Evolutionary conservation across 768 basidiomycete species (phyloP).

Genomic region (Trametes gibbosa): DNA sequence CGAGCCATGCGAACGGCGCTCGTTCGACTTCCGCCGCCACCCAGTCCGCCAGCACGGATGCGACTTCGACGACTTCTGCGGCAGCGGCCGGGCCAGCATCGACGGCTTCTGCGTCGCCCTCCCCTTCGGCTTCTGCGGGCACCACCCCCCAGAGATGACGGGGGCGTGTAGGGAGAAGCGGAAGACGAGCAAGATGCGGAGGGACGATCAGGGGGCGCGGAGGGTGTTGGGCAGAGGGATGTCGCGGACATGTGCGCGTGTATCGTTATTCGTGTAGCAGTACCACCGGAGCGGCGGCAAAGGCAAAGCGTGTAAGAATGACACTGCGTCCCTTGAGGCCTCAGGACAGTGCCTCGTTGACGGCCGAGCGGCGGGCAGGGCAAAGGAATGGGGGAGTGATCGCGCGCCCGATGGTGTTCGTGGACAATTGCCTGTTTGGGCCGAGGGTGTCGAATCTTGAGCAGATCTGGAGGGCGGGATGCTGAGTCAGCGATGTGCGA

Average conservation of each 20-base stretch:
- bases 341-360: neutral
- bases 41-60: neutral
- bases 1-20: neutral
- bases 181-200: conserved; percentile 1
- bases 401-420: conserved; percentile 5
- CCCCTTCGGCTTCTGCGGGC: neutral
- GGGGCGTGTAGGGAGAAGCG: neutral
- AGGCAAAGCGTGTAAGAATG: conserved; percentile 10
- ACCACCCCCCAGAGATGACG: neutral
- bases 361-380: conserved; percentile 5
- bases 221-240: neutral
- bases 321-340: neutral
- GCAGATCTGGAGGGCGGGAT: neutral
- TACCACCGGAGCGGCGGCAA: conserved; percentile 6
- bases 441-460: conserved; percentile 8
- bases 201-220: conserved; percentile 11
- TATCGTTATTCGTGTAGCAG: conserved; percentile 19
- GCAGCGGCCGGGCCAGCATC: neutral
- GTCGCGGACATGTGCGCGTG: conserved; percentile 1
- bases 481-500: conserved; percentile 3
- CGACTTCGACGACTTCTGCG: neutral
- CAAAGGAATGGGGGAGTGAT: conserved; percentile 16
- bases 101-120: neutral
- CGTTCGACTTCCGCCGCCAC: conserved; percentile 1
- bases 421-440: conserved; percentile 12